A percentile compares a stretch with the other conserved stretches of the same genome.
Evolutionary conservation across 176 grass and related monocot species (phyloP).

Genomic region (Chloris gayana): DNA sequence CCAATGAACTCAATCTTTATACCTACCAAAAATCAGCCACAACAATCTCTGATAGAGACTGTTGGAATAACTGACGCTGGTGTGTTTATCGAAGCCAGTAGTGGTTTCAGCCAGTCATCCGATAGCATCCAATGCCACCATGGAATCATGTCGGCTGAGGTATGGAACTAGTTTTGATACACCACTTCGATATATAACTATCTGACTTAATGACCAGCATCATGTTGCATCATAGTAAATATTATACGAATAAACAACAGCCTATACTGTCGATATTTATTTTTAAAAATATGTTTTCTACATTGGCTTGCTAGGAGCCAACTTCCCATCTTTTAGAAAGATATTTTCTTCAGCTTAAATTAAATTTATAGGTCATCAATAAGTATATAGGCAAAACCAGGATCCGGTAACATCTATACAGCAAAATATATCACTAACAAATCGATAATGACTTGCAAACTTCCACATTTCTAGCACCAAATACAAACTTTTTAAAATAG

Average conservation of each 20-base stretch:
- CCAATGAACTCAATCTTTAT: constrained; percentile 93
- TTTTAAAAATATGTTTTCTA: neutral
- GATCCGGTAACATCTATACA: constrained; percentile 14
- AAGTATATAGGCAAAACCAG: neutral
- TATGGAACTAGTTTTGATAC: constrained; percentile 35
- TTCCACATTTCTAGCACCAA: neutral
- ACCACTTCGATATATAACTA: constrained; percentile 12
- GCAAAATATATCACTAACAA: constrained; percentile 8
- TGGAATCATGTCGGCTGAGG: constrained; percentile 91
- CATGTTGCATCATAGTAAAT: neutral
- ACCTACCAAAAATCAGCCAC: constrained; percentile 73
- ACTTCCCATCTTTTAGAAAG: neutral
- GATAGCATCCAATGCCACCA: constrained; percentile 82
- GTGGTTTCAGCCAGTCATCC: constrained; percentile 81
- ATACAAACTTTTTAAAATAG: neutral
- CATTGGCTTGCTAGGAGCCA: too few species aligned
- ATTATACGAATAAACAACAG: constrained; percentile 27
- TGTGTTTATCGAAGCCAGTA: constrained; percentile 88
- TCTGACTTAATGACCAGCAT: neutral
- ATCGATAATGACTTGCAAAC: neutral
- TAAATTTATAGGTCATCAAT: constrained; percentile 13
- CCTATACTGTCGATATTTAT: neutral
- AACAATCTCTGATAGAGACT: constrained; percentile 83
- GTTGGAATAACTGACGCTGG: constrained; percentile 74
- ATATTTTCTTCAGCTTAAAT: neutral